These are phyloP conservation scores for Fusarium mexicanum DNA, from an alignment of 2,329 filamentous ascomycete species.

Conservation along the genomic window DNA sequence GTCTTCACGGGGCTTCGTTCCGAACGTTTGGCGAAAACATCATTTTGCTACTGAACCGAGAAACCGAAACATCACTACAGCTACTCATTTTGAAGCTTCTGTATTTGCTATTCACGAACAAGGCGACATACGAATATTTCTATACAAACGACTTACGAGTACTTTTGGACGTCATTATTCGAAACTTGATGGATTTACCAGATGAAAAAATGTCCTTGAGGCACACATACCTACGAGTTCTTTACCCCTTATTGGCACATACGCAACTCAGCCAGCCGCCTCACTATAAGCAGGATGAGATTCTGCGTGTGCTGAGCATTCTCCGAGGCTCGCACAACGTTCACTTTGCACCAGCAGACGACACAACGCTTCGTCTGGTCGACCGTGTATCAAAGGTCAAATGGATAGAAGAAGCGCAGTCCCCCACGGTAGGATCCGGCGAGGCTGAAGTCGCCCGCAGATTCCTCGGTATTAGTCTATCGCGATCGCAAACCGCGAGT, in stretches of 20 bases:
- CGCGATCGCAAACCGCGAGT: slow-evolving; percentile 72
- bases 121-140: slow-evolving; percentile 94
- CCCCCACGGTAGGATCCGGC: slow-evolving; percentile 44
- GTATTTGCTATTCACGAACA: slow-evolving; percentile 94
- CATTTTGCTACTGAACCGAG: slow-evolving; percentile 92
- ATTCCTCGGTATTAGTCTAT: slow-evolving; percentile 76
- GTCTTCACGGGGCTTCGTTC: slow-evolving; percentile 80
- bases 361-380: slow-evolving; percentile 81
- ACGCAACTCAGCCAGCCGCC: slow-evolving; percentile 88
- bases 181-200: slow-evolving; percentile 94
- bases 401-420: slow-evolving; percentile 65
- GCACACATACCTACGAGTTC: slow-evolving; percentile 93
- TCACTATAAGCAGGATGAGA: slow-evolving; percentile 90
- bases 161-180: slow-evolving; percentile 92
- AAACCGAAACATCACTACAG: slow-evolving; percentile 93
- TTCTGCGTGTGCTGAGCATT: slow-evolving; percentile 78
- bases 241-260: slow-evolving; percentile 89
- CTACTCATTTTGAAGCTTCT: slow-evolving; percentile 95
- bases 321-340: slow-evolving; percentile 71
- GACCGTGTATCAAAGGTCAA: slow-evolving; percentile 77
- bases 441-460: slow-evolving; percentile 64
- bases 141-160: slow-evolving; percentile 98
- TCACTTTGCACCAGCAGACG: slow-evolving; percentile 83
- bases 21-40: slow-evolving; percentile 98
- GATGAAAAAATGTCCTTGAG: slow-evolving; percentile 80